Conservation (phyloP, 305 asterid genomes). For the Petunia hybrid region DNA sequence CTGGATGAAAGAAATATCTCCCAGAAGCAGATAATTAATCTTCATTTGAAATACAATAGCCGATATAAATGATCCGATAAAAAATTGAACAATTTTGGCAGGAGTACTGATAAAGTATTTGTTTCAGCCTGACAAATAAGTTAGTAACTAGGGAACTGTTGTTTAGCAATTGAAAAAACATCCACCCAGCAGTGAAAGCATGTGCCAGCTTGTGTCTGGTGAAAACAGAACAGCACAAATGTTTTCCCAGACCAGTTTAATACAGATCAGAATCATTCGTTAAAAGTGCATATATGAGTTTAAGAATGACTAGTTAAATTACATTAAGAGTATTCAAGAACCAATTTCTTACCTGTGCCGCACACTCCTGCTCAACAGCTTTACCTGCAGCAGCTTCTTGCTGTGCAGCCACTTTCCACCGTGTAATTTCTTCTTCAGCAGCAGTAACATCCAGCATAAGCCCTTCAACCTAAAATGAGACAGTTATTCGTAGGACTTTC, state of each 20-base stretch:
- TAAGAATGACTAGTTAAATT: not conserved
- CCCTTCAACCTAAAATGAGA: conserved; percentile 79
- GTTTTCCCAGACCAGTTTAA: not conserved
- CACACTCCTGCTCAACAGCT: conserved; percentile 84
- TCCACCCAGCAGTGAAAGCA: not conserved
- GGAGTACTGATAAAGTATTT: not conserved
- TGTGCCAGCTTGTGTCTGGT: not conserved
- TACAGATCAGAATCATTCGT: not conserved
- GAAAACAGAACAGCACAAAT: conserved; percentile 10
- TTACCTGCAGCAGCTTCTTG: conserved; percentile 98
- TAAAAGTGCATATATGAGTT: conserved; percentile 13
- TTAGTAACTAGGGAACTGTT: not conserved
- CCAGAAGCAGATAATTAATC: not conserved
- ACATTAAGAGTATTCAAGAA: conserved; percentile 17
- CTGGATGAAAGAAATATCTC: not conserved
- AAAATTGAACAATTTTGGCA: not conserved
- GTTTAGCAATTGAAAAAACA: conserved; percentile 1
- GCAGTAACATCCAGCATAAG: conserved; percentile 90
- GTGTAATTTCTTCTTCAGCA: conserved; percentile 91
- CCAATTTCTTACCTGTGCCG: conserved; percentile 61
- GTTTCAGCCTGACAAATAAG: conserved; percentile 1
- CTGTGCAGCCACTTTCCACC: conserved; percentile 97
- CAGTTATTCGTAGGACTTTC: conserved; percentile 25
- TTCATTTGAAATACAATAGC: not conserved
- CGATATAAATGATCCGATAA: not conserved